A percentile compares a stretch with the other conserved stretches of the same genome.
These are phyloP conservation scores for Calocera viscosa DNA, from an alignment of 768 basidiomycete genomes.

Conservation along the genomic window DNA sequence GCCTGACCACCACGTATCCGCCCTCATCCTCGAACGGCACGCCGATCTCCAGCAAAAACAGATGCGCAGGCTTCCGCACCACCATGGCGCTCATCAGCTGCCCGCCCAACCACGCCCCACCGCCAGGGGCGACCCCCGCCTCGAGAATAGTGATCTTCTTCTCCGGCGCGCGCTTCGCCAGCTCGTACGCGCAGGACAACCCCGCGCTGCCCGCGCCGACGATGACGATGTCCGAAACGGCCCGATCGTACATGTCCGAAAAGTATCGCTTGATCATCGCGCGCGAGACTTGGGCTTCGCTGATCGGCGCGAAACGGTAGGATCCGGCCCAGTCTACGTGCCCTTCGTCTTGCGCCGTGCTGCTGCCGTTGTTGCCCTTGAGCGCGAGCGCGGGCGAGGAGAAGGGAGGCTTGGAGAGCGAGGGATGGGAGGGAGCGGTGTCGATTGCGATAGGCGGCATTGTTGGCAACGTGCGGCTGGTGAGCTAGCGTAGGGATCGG, in stretches of 20 bases:
- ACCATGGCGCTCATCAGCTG: conserved; percentile 74
- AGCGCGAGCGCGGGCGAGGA: background rate
- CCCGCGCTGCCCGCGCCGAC: conserved; percentile 58
- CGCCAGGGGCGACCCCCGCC: conserved; percentile 67
- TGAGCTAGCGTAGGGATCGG: background rate
- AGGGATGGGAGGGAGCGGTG: background rate
- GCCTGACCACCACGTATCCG: conserved; percentile 64
- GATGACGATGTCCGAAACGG: conserved; percentile 65
- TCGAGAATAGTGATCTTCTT: conserved; percentile 55
- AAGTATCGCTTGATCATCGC: conserved; percentile 75
- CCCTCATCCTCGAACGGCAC: conserved; percentile 71
- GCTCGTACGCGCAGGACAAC: conserved; percentile 59
- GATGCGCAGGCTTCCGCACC: conserved; percentile 63
- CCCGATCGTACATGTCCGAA: conserved; percentile 57
- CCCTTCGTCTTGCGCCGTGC: background rate
- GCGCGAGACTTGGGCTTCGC: conserved; percentile 62
- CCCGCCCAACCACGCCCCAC: conserved; percentile 63
- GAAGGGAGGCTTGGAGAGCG: background rate
- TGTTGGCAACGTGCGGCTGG: background rate
- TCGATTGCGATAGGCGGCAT: background rate
- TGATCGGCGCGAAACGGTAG: conserved; percentile 59
- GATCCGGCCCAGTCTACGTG: conserved; percentile 41
- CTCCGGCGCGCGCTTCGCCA: conserved; percentile 55
- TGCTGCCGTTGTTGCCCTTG: background rate
- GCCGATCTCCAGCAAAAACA: conserved; percentile 55